phyloP scores from a whole-genome alignment of 257 asterid genomes.

The Misopates orontium region DNA sequence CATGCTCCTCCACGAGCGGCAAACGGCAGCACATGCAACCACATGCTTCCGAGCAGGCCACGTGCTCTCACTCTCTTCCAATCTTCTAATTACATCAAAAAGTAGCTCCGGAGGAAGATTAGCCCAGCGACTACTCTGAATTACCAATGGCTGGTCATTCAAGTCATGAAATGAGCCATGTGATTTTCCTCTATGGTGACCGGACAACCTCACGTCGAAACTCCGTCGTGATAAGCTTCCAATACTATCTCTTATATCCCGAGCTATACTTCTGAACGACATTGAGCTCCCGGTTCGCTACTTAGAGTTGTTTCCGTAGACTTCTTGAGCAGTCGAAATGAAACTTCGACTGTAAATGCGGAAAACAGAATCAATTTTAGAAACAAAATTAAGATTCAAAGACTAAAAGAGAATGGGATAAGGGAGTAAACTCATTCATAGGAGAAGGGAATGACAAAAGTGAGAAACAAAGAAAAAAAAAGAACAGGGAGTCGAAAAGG shows the following conservation, averaged over 20 bases:
- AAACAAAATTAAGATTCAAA: constrained; percentile 28
- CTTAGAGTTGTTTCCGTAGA: background rate
- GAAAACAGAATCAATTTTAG: constrained; percentile 23
- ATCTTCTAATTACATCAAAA: constrained; percentile 71
- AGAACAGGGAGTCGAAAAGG: constrained; percentile 28
- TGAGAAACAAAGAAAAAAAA: background rate
- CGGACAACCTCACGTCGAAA: constrained; percentile 66
- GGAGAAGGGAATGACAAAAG: constrained; percentile 21
- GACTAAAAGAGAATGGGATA: background rate
- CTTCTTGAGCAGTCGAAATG: constrained; percentile 25
- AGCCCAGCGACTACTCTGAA: constrained; percentile 84
- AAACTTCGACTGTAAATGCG: constrained; percentile 38
- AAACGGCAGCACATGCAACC: constrained; percentile 87
- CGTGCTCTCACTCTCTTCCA: constrained; percentile 90
- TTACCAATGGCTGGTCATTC: constrained; percentile 55
- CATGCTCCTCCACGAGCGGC: constrained; percentile 91
- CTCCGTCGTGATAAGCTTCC: constrained; percentile 88
- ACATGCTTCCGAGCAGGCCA: constrained; percentile 93
- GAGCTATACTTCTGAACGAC: constrained; percentile 93
- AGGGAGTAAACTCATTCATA: constrained; percentile 30
- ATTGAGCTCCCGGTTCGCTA: constrained; percentile 40
- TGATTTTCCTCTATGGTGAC: constrained; percentile 76
- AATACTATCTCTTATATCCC: constrained; percentile 78
- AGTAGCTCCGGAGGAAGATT: constrained; percentile 93
- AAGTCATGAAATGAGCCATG: constrained; percentile 68